A percentile compares a stretch with the other conserved stretches of the same genome.
Evolutionary conservation across 2,329 filamentous ascomycete genomes (phyloP).

Genomic region (Arthrinium puccinioides): DNA sequence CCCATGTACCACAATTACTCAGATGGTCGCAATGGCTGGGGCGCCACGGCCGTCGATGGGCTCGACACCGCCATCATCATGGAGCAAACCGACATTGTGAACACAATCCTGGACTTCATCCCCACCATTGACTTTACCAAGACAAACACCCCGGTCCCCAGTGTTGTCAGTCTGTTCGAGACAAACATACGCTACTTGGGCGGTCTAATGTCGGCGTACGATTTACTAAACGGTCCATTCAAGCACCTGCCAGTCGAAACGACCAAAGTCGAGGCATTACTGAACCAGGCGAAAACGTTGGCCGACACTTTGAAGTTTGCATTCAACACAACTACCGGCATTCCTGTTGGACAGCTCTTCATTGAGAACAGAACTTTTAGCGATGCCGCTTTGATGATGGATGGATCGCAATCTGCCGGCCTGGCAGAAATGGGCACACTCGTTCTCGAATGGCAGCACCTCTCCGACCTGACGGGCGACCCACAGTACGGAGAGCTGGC

Average conservation of each 20-base stretch:
- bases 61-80: slow-evolving; percentile 3
- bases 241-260: background rate
- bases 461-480: slow-evolving; percentile 67
- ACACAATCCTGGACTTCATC: slow-evolving; percentile 2
- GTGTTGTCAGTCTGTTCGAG: slow-evolving; percentile 1
- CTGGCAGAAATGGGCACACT: slow-evolving; percentile 1
- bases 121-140: slow-evolving; percentile 3
- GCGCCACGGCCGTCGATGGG: background rate
- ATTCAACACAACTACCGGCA: background rate
- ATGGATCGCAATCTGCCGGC: background rate
- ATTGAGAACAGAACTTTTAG: background rate
- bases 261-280: background rate
- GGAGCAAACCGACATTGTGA: slow-evolving; percentile 3
- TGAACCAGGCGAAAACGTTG: slow-evolving; percentile 1
- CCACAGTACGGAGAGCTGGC: slow-evolving; percentile 46
- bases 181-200: slow-evolving; percentile 3
- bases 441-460: slow-evolving; percentile 9
- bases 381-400: background rate
- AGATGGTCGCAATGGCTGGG: slow-evolving; percentile 3
- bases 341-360: slow-evolving; percentile 1
- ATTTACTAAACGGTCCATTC: background rate
- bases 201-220: background rate
- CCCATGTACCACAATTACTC: slow-evolving; percentile 3
- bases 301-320: slow-evolving; percentile 1
- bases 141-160: slow-evolving; percentile 1